phyloP scores from a whole-genome alignment of 2,329 filamentous ascomycete species.

The Rhexocercosporidium sp. region DNA sequence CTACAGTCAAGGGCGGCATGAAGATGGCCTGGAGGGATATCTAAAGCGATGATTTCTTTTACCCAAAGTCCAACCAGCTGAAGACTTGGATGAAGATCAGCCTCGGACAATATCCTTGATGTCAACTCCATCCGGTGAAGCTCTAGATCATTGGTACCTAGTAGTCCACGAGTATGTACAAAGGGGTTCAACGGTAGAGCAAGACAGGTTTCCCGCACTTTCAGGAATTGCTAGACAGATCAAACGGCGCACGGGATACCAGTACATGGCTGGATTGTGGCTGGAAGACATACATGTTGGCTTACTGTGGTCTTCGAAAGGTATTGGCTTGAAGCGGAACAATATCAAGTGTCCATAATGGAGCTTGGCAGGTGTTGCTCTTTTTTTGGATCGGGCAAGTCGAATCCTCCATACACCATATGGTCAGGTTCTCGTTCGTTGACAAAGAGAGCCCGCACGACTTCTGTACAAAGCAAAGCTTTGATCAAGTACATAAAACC shows the following conservation, averaged over 20 bases:
- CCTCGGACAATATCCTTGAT: neutral
- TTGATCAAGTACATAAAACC: neutral
- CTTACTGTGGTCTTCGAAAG: neutral
- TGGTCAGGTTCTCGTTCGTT: neutral
- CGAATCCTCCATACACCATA: neutral
- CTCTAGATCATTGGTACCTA: conserved; percentile 12
- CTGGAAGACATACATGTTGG: conserved; percentile 8
- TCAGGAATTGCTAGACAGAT: conserved; percentile 18
- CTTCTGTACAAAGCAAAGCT: neutral
- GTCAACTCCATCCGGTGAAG: neutral
- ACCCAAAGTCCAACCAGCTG: neutral
- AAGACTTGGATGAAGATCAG: neutral
- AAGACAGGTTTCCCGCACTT: conserved; percentile 15
- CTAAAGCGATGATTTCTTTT: neutral
- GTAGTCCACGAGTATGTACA: conserved; percentile 8
- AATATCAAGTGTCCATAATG: conserved; percentile 4
- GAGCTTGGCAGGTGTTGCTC: conserved; percentile 8
- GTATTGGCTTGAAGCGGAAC: neutral
- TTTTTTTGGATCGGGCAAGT: neutral
- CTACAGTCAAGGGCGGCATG: neutral
- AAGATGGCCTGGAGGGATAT: neutral
- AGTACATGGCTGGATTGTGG: conserved; percentile 19
- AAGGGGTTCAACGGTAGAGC: neutral
- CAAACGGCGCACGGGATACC: neutral
- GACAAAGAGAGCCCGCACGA: neutral